Conservation (phyloP, 257 asterid species). For the Solanum sparsipilum region DNA sequence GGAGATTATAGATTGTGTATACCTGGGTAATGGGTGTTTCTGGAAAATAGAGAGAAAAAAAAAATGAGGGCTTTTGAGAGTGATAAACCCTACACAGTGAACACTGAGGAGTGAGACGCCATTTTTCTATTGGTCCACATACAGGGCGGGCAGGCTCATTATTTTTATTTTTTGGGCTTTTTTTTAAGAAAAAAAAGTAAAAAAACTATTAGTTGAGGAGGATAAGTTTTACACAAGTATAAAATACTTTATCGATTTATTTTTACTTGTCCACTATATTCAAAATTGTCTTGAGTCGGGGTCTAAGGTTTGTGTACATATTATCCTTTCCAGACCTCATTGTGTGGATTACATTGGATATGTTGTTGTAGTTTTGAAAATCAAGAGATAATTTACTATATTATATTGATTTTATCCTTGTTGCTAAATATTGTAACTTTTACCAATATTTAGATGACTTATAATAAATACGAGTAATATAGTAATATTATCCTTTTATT, state of each 20-base stretch:
- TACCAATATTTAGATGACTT: background rate
- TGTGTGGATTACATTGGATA: background rate
- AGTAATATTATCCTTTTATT: too few species aligned
- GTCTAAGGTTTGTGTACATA: background rate
- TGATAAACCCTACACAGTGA: background rate
- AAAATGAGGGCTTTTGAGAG: background rate
- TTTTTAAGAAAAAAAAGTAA: too few species aligned
- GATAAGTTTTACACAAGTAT: background rate
- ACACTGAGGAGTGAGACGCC: background rate
- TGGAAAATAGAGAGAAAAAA: background rate
- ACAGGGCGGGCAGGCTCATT: background rate
- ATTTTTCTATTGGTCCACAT: background rate
- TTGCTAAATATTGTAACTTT: too few species aligned
- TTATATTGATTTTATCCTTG: too few species aligned
- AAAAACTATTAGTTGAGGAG: background rate
- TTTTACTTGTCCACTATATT: background rate
- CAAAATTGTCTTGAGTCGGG: background rate
- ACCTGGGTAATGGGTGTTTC: background rate
- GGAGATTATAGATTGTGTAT: background rate
- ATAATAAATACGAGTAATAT: too few species aligned
- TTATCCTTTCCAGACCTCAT: background rate
- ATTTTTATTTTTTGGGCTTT: background rate
- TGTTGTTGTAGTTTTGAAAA: too few species aligned
- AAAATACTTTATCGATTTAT: background rate
- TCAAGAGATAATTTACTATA: too few species aligned